Base-by-base conservation (phyloP, 129 eudicot genomes). In the Pulicaria dysenterica region DNA sequence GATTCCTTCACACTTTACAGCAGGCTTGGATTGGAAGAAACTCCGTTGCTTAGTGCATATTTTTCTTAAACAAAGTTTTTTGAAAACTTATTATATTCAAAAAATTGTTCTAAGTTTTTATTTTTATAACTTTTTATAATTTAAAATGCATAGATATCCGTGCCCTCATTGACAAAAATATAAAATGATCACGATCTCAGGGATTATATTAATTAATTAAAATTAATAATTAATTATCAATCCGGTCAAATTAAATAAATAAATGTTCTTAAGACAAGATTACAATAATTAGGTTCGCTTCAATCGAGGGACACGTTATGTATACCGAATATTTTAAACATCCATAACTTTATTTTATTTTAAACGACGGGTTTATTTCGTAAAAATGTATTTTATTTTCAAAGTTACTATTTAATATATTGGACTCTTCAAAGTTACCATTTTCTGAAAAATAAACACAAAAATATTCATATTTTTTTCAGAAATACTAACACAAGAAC, bases 251-350 rank as follows among this genome's bases (percentile, higher is more conserved):
- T 73, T 24, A 24, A 24, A 24, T 24, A 77, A 77, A 70, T n/a
- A 70, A 51, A 61, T 61, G 64, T 69, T 68, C 64, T 64, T 48
- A 69, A 40, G 31, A 24, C 31, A 24, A 24, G 31, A 24, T 24
- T 24, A 67, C 44, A 69, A 58, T 69, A 68, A 69, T 77, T 70
- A 50, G 72, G 77, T 54, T 77, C 36, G 77, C 72, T 77, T 76
- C 82, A 77, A 77, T 77, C 77, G 72, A 77, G 56, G 6, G 16
- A 42, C 82, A 77, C 71, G 82, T 77, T 77, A 70, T 44, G 40
- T 76, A 76, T 47, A 77, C 71, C 1, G 42, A 19, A 17, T 73
- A 43, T 44, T 57, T 44, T 72, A 31, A 42, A 53, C 8, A 5
- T 3, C 37, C 53, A 51, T 14, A 24, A 38, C n/a, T 1, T 12